These are phyloP conservation scores for Fraxinus floribunda DNA, from an alignment of 305 asterid species.

Conservation along the genomic window DNA sequence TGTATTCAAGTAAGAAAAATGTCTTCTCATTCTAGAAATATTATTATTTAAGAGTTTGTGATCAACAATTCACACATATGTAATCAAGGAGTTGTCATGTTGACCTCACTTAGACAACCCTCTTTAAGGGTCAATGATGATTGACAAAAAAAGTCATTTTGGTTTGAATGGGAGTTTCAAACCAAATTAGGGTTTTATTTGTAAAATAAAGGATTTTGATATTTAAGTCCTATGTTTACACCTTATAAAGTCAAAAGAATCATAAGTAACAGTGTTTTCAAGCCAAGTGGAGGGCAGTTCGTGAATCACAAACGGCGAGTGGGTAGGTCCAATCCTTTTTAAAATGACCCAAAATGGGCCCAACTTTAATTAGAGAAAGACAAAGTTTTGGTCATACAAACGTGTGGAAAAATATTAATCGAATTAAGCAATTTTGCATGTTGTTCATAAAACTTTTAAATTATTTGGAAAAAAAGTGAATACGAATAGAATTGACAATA, in stretches of 20 bases:
- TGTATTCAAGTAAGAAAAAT: neutral
- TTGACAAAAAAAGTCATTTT: neutral
- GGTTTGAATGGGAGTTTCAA: neutral
- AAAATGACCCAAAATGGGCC: neutral
- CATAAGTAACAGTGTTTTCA: neutral
- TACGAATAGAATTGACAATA: too few relatives aligned
- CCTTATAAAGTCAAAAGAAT: neutral
- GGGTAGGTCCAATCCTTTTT: neutral
- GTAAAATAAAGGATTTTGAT: neutral
- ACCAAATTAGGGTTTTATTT: neutral
- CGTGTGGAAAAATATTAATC: neutral
- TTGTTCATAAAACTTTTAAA: neutral
- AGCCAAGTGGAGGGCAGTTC: neutral
- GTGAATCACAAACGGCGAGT: neutral
- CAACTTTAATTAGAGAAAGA: neutral
- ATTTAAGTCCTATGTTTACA: neutral
- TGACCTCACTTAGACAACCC: neutral
- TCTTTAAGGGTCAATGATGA: neutral
- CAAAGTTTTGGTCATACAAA: neutral
- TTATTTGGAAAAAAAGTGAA: neutral
- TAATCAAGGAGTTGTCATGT: neutral
- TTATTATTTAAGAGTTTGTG: too few relatives aligned
- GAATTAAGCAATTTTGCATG: neutral
- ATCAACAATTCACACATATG: neutral
- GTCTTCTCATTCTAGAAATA: neutral